Percentiles rank a stretch among this genome's conserved stretches.
These are phyloP conservation scores for Aspergillus nidulans DNA, from an alignment of 495 filamentous ascomycete genomes.

Conservation along the genomic window DNA sequence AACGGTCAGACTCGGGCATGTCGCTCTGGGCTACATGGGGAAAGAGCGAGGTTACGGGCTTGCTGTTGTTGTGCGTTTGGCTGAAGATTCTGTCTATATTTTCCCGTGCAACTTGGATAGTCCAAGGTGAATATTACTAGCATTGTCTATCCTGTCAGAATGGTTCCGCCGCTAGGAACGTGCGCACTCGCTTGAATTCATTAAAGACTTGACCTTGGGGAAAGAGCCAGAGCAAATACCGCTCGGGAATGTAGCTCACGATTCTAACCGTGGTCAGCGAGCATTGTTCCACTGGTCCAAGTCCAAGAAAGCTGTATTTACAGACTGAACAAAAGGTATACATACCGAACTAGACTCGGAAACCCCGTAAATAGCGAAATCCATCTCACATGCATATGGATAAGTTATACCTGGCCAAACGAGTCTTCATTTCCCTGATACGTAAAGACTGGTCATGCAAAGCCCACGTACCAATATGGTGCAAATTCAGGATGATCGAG, in stretches of 20 bases:
- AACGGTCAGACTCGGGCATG: not conserved
- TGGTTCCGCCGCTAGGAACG: not conserved
- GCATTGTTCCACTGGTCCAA: too few relatives aligned
- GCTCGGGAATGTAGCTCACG: too few relatives aligned
- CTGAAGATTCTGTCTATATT: not conserved
- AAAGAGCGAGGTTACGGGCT: constrained; percentile 1
- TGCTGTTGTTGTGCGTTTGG: not conserved
- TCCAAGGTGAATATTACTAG: too few relatives aligned
- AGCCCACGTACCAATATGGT: not conserved
- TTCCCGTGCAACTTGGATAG: too few relatives aligned
- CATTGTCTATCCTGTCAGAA: too few relatives aligned
- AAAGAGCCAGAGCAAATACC: too few relatives aligned
- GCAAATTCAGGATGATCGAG: not conserved
- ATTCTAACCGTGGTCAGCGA: too few relatives aligned
- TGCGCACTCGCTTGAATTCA: not conserved
- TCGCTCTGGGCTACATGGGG: constrained; percentile 1
- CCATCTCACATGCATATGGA: not conserved
- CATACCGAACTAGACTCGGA: not conserved
- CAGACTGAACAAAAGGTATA: not conserved
- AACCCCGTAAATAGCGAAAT: not conserved
- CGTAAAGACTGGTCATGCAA: not conserved
- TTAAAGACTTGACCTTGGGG: not conserved
- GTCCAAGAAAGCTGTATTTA: too few relatives aligned
- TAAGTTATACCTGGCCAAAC: not conserved
- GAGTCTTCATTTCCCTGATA: not conserved